Evolutionary conservation across 805 yeast genomes (phyloP), one percentile per base, ranked within the genome.

Genomic region (Jamesozyma jinghongensis): DNA sequence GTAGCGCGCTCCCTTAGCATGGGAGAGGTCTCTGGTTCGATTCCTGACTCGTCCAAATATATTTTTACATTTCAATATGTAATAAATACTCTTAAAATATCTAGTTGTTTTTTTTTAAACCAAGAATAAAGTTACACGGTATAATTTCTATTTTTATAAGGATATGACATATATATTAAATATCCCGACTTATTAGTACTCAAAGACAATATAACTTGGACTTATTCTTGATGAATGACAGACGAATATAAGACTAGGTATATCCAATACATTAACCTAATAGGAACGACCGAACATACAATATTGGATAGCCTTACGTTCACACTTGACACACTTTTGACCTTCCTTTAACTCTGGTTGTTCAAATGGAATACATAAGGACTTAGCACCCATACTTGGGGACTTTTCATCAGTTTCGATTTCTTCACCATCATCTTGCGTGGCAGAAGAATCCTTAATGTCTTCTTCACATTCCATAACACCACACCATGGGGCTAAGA

Each of bases 341-440:
- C 81, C 90, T 50, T 63, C 68, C 62, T 76, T 76, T 65, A 90
- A 74, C 56, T 69, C 76, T 44, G 95, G 96, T 71, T 90, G 97
- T 31, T 85, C 83, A 59, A 79, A 80, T 50, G 98, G 98, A 63
- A 88, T 88, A 76, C 99, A 92, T 66, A 92, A 74, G 17, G 95
- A 83, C 73, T 92, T 92, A 51, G 99, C 99, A 61, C 99, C 99
- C 99, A 92, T 92, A 39, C 94, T 79, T 61, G 99, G 99, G 19
- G 98, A 86, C 65, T 85, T 83, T 59, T 92, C 97, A 61, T 92
- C 99, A 37, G 72, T 81, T 63, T 84, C 95, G 52, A 78, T 85
- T 51, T 84, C 94, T 48, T 82, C 90, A 51, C 86, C 83, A 53
- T 78, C 80, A 60, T 81, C 83, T 59, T 80, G 77, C 65, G 73